Evolutionary conservation across 1,284 basidiomycete genomes (phyloP), one percentile per base, ranked within the genome.

Genomic region (Papiliotrema fonsecae): DNA sequence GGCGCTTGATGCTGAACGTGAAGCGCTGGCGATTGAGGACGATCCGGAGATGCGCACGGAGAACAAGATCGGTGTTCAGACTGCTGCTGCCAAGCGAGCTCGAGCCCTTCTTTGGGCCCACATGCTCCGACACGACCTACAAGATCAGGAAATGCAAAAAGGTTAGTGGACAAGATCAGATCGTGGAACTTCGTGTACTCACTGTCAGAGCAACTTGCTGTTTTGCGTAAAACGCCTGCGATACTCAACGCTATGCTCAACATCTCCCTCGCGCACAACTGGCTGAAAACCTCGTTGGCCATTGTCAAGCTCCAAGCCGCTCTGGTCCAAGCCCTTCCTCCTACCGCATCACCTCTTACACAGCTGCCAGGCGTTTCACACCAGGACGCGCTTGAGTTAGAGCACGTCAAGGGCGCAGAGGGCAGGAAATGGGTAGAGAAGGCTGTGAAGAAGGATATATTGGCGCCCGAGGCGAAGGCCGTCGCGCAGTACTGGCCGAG

Each of bases 71-170:
- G 38, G 39, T 0, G 56, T 65, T 11, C 62, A 50, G 38, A 72
- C 57, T 42, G 71, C 63, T 3, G 61, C 58, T 4, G 63, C 72
- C 10, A 66, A 78, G 54, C 77, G 79, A 32, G 85, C 87, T 0
- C 77, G 89, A 52, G 77, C 86, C 1, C 77, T 97, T 2, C 73
- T 97, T 6, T 93, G 90, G 69, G 86, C 90, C 6, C 89, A 97
- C 73, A 75, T 97, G 46, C 77, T 96, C 36, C 81, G 93, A 19
- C 59, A 92, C 18, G 78, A 84, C 1, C 68, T 92, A 14, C 69
- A 77, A 6, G 78, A 81, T 41, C 55, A 78, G 1, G 71, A 75
- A 2, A 71, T 94, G 10, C 77, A 80, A 56, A 77, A 80, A 74
- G 85, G 88, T 90, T 54, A 55, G 71, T 62, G n/a, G 22, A 9